Conservation (phyloP, 108 stramenopile genomes). For the Discostella pseudostelligera region DNA sequence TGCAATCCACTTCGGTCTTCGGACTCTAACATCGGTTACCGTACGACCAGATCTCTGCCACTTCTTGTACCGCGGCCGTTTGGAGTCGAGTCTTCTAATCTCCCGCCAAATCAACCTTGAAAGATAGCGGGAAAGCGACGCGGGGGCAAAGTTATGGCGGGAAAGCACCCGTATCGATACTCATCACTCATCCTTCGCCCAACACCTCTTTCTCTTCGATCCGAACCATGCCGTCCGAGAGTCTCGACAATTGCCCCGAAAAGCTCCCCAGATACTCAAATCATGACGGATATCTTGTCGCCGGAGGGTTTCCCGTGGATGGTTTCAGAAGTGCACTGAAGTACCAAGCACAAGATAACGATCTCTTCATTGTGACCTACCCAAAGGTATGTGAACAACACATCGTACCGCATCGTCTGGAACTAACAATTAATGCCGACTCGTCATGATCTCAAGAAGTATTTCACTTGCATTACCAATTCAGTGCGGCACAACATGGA, state of each 20-base stretch:
- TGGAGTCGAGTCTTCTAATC: no score
- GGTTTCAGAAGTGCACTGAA: slow-evolving; percentile 38
- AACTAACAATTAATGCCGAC: neutral
- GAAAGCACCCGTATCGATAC: no score
- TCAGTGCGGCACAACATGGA: slow-evolving; percentile 57
- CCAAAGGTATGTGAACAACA: slow-evolving; percentile 31
- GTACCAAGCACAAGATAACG: slow-evolving; percentile 49
- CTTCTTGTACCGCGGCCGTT: no score
- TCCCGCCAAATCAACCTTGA: no score
- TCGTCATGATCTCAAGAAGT: neutral
- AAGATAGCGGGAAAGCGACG: no score
- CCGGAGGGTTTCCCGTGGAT: slow-evolving; percentile 47
- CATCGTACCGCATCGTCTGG: neutral
- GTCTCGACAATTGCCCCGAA: slow-evolving; percentile 9
- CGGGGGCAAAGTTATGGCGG: no score
- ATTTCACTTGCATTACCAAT: neutral
- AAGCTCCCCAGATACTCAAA: slow-evolving; percentile 47
- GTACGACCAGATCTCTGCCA: no score
- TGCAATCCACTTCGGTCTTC: no score
- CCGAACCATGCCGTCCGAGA: neutral
- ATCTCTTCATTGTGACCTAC: slow-evolving; percentile 58
- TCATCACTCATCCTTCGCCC: no score
- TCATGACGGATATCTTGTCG: slow-evolving; percentile 49
- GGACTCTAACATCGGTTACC: no score
- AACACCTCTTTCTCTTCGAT: no score